phyloP scores from a whole-genome alignment of 805 yeast species.

The Cyberlindnera americana region DNA sequence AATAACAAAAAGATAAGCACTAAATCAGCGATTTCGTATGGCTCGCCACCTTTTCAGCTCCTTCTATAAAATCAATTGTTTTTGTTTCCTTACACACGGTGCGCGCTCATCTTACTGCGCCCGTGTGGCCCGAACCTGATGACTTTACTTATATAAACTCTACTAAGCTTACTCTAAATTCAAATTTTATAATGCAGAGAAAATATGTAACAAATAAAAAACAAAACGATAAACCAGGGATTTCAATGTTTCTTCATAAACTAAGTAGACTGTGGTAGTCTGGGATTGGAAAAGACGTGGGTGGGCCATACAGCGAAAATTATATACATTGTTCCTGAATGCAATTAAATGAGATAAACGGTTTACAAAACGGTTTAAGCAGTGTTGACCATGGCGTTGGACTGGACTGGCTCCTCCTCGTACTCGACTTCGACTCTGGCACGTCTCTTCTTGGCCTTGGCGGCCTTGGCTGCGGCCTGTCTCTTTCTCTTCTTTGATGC shows the following conservation, averaged over 20 bases:
- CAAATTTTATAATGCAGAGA: no score
- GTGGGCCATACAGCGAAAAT: neutral
- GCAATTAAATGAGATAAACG: neutral
- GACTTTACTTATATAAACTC: no score
- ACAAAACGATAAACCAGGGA: neutral
- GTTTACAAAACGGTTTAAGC: neutral
- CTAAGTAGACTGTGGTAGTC: no score
- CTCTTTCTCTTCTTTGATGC: constrained; percentile 35
- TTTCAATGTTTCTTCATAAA: neutral
- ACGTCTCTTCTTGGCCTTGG: constrained; percentile 48
- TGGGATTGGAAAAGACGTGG: neutral
- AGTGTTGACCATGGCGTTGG: constrained; percentile 18
- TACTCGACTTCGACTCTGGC: constrained; percentile 80
- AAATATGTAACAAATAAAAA: neutral
- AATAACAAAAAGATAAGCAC: no score
- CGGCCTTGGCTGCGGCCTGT: constrained; percentile 35
- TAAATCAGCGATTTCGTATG: no score
- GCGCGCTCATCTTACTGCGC: constrained; percentile 1
- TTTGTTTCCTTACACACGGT: neutral
- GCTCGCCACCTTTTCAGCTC: no score
- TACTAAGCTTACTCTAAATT: no score
- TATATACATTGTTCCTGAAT: no score
- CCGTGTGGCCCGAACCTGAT: constrained; percentile 3
- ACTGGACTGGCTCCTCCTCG: constrained; percentile 58
- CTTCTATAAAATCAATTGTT: no score